These are phyloP conservation scores for Cyclostephanos invisitatus DNA, from an alignment of 108 stramenopile genomes.

Conservation along the genomic window DNA sequence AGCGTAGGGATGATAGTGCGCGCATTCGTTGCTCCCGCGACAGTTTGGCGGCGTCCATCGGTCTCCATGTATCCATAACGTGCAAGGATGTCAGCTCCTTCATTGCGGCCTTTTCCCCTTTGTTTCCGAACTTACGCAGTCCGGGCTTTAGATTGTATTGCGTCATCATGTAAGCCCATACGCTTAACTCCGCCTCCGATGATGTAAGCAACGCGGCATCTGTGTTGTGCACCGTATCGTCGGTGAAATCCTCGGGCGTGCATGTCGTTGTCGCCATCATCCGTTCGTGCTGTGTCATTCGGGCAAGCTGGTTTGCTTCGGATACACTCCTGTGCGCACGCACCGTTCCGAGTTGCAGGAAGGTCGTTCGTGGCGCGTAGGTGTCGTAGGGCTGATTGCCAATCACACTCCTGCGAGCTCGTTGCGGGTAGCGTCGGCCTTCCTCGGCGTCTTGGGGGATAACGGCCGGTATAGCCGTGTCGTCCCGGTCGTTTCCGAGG, in stretches of 20 bases:
- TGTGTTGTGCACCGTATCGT: not conserved
- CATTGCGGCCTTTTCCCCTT: not conserved
- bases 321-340: not conserved
- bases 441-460: not conserved
- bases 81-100: not conserved
- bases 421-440: not conserved
- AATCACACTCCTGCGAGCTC: not conserved
- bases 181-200: not conserved
- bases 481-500: not conserved
- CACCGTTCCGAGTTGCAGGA: not conserved
- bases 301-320: not conserved
- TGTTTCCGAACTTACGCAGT: not conserved
- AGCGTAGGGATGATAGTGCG: conserved; percentile 29
- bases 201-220: not conserved
- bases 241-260: not conserved
- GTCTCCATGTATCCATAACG: conserved; percentile 1
- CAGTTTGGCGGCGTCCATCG: not conserved
- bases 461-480: not conserved
- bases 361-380: not conserved
- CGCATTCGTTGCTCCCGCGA: conserved; percentile 9
- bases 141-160: conserved; percentile 5
- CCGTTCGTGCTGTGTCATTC: not conserved
- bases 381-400: not conserved
- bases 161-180: not conserved
- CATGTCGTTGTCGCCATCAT: not conserved